Evolutionary conservation across 768 basidiomycete genomes (phyloP).

Genomic region (Boletus sensibilis): DNA sequence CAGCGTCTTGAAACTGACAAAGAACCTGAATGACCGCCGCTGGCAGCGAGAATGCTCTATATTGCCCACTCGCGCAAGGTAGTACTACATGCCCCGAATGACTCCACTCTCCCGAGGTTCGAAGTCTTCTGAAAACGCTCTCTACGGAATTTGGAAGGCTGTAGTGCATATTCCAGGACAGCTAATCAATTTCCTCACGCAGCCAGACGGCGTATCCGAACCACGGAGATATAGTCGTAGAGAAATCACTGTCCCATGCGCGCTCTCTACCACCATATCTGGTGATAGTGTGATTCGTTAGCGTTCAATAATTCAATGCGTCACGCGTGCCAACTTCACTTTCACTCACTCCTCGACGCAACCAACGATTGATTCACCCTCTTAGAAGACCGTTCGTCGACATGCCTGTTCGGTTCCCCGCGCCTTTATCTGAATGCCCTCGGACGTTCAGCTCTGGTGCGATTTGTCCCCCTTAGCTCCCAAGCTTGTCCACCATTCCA

Average conservation of each 20-base stretch:
- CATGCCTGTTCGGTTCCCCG: not conserved
- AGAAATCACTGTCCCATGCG: not conserved
- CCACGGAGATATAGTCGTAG: not conserved
- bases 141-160: not conserved
- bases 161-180: not conserved
- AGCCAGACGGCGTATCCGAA: not conserved
- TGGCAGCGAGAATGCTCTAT: no score
- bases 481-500: not conserved
- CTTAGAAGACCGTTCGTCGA: not conserved
- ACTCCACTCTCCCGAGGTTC: no score
- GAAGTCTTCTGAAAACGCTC: not conserved
- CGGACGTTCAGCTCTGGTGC: not conserved
- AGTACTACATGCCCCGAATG: no score
- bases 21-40: no score
- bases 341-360: not conserved
- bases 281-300: no score
- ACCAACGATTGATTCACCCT: not conserved
- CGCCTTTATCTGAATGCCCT: not conserved
- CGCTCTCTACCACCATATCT: no score
- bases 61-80: no score
- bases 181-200: not conserved
- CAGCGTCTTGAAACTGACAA: no score
- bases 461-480: not conserved
- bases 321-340: not conserved
- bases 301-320: no score